A percentile compares a stretch with the other conserved stretches of the same genome.
Evolutionary conservation across 2,329 filamentous ascomycete species (phyloP).

Genomic region (Beauveria australis): DNA sequence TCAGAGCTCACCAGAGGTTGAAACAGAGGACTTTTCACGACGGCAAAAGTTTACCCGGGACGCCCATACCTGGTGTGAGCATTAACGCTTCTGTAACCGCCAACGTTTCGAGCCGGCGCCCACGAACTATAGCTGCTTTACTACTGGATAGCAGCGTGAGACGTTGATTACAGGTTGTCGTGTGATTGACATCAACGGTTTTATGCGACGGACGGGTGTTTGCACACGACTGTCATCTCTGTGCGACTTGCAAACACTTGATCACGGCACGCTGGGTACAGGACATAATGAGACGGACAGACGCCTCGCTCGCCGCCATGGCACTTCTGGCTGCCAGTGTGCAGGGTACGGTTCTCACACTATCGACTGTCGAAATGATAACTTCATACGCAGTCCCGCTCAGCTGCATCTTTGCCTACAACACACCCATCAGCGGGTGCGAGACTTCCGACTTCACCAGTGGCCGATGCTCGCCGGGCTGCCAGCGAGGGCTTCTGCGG

Average conservation of each 20-base stretch:
- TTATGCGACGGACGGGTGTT: background rate
- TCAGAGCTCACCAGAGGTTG: background rate
- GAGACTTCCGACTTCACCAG: slow-evolving; percentile 25
- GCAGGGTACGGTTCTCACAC: slow-evolving; percentile 14
- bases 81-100: background rate
- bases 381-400: slow-evolving; percentile 27
- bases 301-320: background rate
- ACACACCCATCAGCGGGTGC: slow-evolving; percentile 32
- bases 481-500: slow-evolving; percentile 22
- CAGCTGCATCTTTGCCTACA: slow-evolving; percentile 34
- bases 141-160: background rate
- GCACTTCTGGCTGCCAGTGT: background rate
- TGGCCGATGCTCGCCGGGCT: slow-evolving; percentile 30
- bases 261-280: background rate
- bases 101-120: background rate
- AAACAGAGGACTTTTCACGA: background rate
- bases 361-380: slow-evolving; percentile 34
- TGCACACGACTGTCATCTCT: background rate
- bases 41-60: background rate
- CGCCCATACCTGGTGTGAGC: background rate
- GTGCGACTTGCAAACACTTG: background rate
- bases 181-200: background rate
- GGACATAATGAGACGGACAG: background rate
- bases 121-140: slow-evolving; percentile 4
- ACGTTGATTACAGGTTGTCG: background rate